A percentile compares a stretch with the other conserved stretches of the same genome.
phyloP scores from a whole-genome alignment of 768 basidiomycete species.

The Termitomyces bulborhizus region DNA sequence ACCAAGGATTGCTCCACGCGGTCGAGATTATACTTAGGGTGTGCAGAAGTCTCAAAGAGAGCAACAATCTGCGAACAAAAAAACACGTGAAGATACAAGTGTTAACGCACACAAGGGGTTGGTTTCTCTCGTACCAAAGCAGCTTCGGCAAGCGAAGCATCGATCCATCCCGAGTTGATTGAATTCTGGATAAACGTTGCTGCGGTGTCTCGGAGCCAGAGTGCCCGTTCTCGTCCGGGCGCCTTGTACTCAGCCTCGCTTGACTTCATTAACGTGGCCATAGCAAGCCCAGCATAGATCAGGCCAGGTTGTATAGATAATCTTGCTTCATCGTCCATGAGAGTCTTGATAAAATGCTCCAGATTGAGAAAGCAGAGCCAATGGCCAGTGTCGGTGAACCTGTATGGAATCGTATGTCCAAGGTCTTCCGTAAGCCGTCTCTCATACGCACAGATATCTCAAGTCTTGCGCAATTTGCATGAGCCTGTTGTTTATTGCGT shows the following conservation, averaged over 20 bases:
- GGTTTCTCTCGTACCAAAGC: conserved; percentile 35
- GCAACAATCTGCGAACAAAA: conserved; percentile 51
- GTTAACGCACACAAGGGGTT: too few species aligned
- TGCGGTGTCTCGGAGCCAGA: conserved; percentile 51
- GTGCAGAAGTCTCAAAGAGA: conserved; percentile 70
- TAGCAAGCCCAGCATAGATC: conserved; percentile 60
- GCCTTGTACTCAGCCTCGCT: conserved; percentile 56
- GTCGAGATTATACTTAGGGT: conserved; percentile 55
- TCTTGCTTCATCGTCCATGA: conserved; percentile 48
- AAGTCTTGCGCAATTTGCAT: conserved; percentile 46
- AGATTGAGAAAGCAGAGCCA: conserved; percentile 68
- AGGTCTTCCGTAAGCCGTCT: too few species aligned
- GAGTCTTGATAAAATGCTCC: conserved; percentile 42
- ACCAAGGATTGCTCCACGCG: conserved; percentile 48
- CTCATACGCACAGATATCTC: conserved; percentile 39
- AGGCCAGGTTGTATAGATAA: conserved; percentile 63
- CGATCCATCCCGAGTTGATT: conserved; percentile 45
- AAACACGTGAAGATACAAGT: too few species aligned
- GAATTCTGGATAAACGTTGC: conserved; percentile 48
- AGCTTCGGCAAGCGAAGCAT: conserved; percentile 64
- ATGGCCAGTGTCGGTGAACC: conserved; percentile 58
- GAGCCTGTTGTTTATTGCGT: conserved; percentile 24
- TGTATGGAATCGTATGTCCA: conserved; percentile 17
- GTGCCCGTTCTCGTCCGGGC: conserved; percentile 50
- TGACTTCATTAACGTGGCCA: conserved; percentile 68